Evolutionary conservation across 495 filamentous ascomycete genomes (phyloP), one percentile per base, ranked within the genome.

Genomic region (Tetracladium setigerum): DNA sequence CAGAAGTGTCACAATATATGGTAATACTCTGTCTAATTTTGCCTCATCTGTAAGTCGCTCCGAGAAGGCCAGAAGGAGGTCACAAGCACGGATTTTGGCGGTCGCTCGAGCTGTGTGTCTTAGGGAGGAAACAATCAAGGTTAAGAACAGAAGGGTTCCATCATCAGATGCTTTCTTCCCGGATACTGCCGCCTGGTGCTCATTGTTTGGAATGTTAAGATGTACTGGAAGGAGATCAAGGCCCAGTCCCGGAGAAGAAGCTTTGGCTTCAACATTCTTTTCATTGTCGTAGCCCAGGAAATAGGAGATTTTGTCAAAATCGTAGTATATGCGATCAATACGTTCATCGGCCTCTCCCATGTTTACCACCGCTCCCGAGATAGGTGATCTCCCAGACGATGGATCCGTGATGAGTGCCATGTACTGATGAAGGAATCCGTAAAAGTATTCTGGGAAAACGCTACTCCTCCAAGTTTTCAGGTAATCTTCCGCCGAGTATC

Each of bases 241-340:
- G 2, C 74, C 70, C 42, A 50, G 48, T 41, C 60, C 38, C 32
- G 40, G 40, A 30, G 31, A 33, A 15, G 54, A 47, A 6, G 56
- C 30, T 37, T 63, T 60, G 0, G 47, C 52, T 0, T 53, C 49
- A 19, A 63, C 49, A 16, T 58, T 47, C 31, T 71, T 67, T 10
- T 67, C 68, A 40, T 69, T 67, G 10, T 74, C 72, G 46, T 87
- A 86, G 8, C 86, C 89, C 2, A 99, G 77, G 50, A 95, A 92
- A 59, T 90, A 92, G 0, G 90, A 85, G 50, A 99, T 92, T 63
- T 97, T 96, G 61, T 99, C 94, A 68, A 96, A 99, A 56, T 99
- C 94, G 45, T 83, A 75, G 64, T 84, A 95, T 4, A 97, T 79
- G 46, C 88, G 74, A 56, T 97, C 89, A 47, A 99, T 97, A 33